Base-by-base conservation (phyloP, 495 filamentous ascomycete genomes). In the Amorphotheca resinae region DNA sequence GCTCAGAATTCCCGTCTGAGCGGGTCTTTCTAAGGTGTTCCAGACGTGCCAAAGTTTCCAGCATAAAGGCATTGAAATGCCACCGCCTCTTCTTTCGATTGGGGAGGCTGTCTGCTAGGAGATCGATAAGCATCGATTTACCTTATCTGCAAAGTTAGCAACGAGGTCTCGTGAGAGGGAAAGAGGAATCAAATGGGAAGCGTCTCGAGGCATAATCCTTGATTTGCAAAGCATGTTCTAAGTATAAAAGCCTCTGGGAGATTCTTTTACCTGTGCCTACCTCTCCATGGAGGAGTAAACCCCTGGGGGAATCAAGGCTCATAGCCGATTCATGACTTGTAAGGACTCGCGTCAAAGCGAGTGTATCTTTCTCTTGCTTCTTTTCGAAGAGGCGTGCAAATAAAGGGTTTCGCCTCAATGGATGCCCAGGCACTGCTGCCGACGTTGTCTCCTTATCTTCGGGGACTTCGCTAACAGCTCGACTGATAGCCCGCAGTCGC, bases 31-130 rank as follows among this genome's bases (percentile, higher is more conserved):
- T 63, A 18, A 79, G 64, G 23, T 61, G 54, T 48, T 84, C 82
- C 3, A 85, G 58, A 25, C 65, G 68, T 2, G 79, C 74, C 21
- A 83, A 59, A 1, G 68, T 75, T 43, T 84, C 70, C 7, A 84
- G 58, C 79, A 84, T 84, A 48, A 85, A 85, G 0, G 74, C 81
- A 54, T 81, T 80, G 59, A 82, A 85, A 55, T 85, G 79, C 74
- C 76, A 84, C 42, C 79, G 61, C 41, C 68, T 65, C 59, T 87
- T 84, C 50, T 72, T 73, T 12, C 62, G 58, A 12, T 69, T 81
- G 3, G 82, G 82, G 4, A 84, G 57, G 37, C 73, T 76, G 38
- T 81, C 76, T 12, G 75, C 75, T 22, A 86, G 72, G 8, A 84
- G 61, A 51, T 84, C 80, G 0, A 81, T 62, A 3, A 86, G 66